These are phyloP conservation scores for Calamus simplicifolius DNA, from an alignment of 176 grass and related monocot species.

Conservation along the genomic window DNA sequence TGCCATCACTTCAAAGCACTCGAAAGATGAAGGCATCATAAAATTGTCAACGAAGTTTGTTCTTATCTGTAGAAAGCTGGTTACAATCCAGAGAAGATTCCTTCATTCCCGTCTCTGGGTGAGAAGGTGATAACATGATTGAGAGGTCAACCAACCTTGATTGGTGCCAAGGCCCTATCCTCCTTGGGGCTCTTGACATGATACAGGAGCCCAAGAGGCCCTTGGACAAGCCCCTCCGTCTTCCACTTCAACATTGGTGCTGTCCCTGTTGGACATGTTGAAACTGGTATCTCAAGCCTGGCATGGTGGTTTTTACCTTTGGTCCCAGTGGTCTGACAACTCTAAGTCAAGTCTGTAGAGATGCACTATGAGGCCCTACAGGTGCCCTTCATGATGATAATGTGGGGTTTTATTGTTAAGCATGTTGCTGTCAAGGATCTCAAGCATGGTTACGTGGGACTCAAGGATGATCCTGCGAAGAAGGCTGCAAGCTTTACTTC, in stretches of 20 bases:
- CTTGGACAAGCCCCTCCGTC: slow-evolving; percentile 2
- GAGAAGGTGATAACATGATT: slow-evolving; percentile 6
- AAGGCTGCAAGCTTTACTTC: slow-evolving; percentile 19
- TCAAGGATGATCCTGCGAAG: slow-evolving; percentile 8
- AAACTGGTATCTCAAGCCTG: slow-evolving; percentile 41
- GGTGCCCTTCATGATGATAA: slow-evolving; percentile 46
- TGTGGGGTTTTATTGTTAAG: slow-evolving; percentile 9
- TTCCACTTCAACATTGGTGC: slow-evolving; percentile 12
- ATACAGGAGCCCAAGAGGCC: slow-evolving; percentile 54
- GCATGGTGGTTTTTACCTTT: slow-evolving; percentile 13
- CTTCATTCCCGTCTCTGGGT: slow-evolving; percentile 33
- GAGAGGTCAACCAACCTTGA: slow-evolving; percentile 71
- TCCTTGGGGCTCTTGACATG: slow-evolving; percentile 77
- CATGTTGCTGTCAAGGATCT: not conserved
- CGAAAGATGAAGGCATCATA: slow-evolving; percentile 5
- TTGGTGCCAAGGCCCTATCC: slow-evolving; percentile 78
- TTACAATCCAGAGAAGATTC: slow-evolving; percentile 62
- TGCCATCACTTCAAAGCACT: slow-evolving; percentile 6
- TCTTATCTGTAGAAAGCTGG: slow-evolving; percentile 5
- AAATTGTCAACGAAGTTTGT: slow-evolving; percentile 17
- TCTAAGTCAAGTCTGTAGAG: slow-evolving; percentile 12
- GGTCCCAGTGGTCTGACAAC: slow-evolving; percentile 7
- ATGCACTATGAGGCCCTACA: slow-evolving; percentile 3
- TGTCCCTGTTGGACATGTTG: slow-evolving; percentile 32
- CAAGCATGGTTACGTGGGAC: not conserved